phyloP scores from a whole-genome alignment of 805 yeast genomes.

The Groenewaldozyma tartarivorans region DNA sequence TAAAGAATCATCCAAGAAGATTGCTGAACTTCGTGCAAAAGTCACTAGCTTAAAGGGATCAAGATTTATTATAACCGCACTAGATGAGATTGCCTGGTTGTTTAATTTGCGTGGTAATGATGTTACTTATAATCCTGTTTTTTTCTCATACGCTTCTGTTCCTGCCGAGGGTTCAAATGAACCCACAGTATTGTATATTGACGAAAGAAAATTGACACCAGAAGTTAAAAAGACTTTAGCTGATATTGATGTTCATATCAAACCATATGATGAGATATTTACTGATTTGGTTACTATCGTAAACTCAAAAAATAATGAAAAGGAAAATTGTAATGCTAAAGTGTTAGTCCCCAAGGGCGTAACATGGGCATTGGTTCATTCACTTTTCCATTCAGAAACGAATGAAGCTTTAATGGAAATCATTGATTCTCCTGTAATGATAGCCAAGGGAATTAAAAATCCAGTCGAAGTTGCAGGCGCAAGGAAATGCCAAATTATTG shows the following conservation, averaged over 20 bases:
- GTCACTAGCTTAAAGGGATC: conserved; percentile 25
- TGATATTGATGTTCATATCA: conserved; percentile 39
- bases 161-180: conserved; percentile 24
- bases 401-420: conserved; percentile 20
- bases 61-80: conserved; percentile 53
- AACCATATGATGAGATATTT: conserved; percentile 52
- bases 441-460: conserved; percentile 72
- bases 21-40: conserved; percentile 32
- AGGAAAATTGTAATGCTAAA: conserved; percentile 10
- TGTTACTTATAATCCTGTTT: conserved; percentile 78
- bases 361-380: conserved; percentile 59
- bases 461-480: conserved; percentile 62
- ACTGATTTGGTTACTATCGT: conserved; percentile 33
- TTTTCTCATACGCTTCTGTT: conserved; percentile 57
- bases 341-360: conserved; percentile 47
- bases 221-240: conserved; percentile 34
- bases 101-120: conserved; percentile 79
- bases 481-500: conserved; percentile 67
- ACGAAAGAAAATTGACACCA: conserved; percentile 34
- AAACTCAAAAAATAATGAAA: conserved; percentile 9
- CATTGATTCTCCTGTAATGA: conserved; percentile 51
- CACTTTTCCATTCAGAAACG: conserved; percentile 36
- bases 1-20: conserved; percentile 48
- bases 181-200: conserved; percentile 43
- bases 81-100: conserved; percentile 90